These are phyloP conservation scores for Epichloe aotearoae DNA, from an alignment of 2,329 filamentous ascomycete genomes.

Conservation along the genomic window DNA sequence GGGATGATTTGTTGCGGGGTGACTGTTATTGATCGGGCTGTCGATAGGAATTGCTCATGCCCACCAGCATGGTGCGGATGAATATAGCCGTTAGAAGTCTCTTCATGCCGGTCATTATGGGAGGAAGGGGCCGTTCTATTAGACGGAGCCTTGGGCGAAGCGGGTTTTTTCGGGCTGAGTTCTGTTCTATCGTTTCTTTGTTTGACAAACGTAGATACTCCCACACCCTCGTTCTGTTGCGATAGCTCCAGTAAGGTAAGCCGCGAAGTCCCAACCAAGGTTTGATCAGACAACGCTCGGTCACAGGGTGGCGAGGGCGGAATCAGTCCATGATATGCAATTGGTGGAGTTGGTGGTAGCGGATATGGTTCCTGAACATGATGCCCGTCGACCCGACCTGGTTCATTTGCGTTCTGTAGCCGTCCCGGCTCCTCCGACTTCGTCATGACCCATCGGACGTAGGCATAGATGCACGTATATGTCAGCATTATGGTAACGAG, in stretches of 20 bases:
- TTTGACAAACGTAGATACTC: neutral
- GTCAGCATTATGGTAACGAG: constrained; percentile 49
- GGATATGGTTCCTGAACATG: constrained; percentile 1
- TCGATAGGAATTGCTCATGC: neutral
- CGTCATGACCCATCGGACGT: constrained; percentile 38
- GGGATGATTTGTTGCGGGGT: neutral
- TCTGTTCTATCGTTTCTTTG: neutral
- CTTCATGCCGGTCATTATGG: neutral
- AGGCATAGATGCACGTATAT: constrained; percentile 57
- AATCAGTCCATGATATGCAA: constrained; percentile 21
- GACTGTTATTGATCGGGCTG: neutral
- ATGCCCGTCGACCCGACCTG: constrained; percentile 5
- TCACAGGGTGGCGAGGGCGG: constrained; percentile 14
- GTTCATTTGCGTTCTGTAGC: neutral
- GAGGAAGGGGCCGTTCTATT: neutral
- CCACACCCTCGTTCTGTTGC: neutral
- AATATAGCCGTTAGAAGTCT: neutral
- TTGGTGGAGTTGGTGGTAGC: constrained; percentile 17
- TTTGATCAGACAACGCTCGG: constrained; percentile 4
- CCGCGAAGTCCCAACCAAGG: neutral
- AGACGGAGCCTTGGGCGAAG: too few relatives aligned
- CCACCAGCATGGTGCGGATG: neutral
- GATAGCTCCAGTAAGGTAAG: neutral
- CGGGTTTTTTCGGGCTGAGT: neutral
- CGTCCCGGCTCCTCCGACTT: constrained; percentile 20